phyloP scores from a whole-genome alignment of 805 yeast genomes.

The Ogataea allantospora region DNA sequence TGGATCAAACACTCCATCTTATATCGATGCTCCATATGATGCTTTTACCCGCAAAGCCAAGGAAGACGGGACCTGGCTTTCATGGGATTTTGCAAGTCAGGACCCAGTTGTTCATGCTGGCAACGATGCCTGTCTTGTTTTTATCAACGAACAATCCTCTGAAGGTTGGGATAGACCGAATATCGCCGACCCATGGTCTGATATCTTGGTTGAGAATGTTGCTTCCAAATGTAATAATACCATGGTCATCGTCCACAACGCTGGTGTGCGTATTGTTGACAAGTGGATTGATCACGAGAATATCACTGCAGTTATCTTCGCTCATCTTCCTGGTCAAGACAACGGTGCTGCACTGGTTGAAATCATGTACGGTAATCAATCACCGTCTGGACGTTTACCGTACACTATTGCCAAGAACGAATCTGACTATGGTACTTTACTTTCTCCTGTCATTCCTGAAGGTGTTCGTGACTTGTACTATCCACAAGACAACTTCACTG shows the following conservation, averaged over 20 bases:
- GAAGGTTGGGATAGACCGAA: conserved; percentile 55
- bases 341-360: conserved; percentile 59
- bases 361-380: conserved; percentile 56
- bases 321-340: conserved; percentile 36
- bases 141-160: conserved; percentile 55
- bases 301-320: conserved; percentile 54
- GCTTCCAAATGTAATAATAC: conserved; percentile 52
- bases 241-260: conserved; percentile 56
- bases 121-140: conserved; percentile 49
- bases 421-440: conserved; percentile 40
- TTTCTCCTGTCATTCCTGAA: conserved; percentile 29
- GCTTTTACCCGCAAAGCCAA: conserved; percentile 48
- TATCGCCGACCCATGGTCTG: conserved; percentile 57
- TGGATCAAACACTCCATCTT: conserved; percentile 55
- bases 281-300: conserved; percentile 54
- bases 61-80: conserved; percentile 16
- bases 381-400: conserved; percentile 63
- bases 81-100: conserved; percentile 30
- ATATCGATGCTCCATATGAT: conserved; percentile 56
- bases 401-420: conserved; percentile 58
- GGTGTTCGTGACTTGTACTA: conserved; percentile 30
- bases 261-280: conserved; percentile 61
- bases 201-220: conserved; percentile 47
- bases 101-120: conserved; percentile 46
- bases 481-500: conserved; percentile 46